These are phyloP conservation scores for Globisporangium orthogonon DNA, from an alignment of 352 stramenopile genomes.

Conservation along the genomic window DNA sequence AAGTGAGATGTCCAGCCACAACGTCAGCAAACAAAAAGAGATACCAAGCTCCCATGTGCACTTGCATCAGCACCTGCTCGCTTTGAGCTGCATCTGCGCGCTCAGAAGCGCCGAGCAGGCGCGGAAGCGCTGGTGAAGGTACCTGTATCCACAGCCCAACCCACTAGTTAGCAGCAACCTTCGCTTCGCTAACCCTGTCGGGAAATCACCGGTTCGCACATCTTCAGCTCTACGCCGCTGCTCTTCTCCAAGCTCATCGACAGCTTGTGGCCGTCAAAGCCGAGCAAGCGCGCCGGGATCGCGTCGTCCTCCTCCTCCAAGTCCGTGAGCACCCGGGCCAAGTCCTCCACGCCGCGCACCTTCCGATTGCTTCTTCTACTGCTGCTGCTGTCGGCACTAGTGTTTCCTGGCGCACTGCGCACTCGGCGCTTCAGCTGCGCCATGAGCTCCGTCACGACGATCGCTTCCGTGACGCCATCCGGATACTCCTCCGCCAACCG, in stretches of 20 bases:
- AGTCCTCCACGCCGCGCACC: slow-evolving; percentile 21
- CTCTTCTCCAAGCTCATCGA: slow-evolving; percentile 21
- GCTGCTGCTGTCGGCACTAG: neutral
- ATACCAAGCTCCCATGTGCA: neutral
- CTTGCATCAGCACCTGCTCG: slow-evolving; percentile 12
- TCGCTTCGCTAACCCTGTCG: too few relatives aligned
- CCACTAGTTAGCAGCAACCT: too few relatives aligned
- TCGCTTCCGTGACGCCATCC: slow-evolving; percentile 54
- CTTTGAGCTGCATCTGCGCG: slow-evolving; percentile 10
- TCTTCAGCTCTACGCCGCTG: slow-evolving; percentile 17
- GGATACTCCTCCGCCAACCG: slow-evolving; percentile 57
- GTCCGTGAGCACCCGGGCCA: slow-evolving; percentile 31
- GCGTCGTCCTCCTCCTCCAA: slow-evolving; percentile 30
- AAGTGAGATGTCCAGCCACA: neutral
- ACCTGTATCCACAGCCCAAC: slow-evolving; percentile 21
- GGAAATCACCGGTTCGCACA: slow-evolving; percentile 8
- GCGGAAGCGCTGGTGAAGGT: slow-evolving; percentile 57
- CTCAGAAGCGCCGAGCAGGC: slow-evolving; percentile 33
- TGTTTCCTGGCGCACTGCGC: slow-evolving; percentile 4
- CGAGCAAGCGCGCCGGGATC: slow-evolving; percentile 23
- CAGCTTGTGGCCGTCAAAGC: slow-evolving; percentile 34
- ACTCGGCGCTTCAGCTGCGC: slow-evolving; percentile 31
- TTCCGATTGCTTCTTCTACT: neutral
- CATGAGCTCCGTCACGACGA: slow-evolving; percentile 57
- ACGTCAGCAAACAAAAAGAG: neutral